Evolutionary conservation across 768 basidiomycete genomes (phyloP).

Genomic region (Podaxis pistillaris): DNA sequence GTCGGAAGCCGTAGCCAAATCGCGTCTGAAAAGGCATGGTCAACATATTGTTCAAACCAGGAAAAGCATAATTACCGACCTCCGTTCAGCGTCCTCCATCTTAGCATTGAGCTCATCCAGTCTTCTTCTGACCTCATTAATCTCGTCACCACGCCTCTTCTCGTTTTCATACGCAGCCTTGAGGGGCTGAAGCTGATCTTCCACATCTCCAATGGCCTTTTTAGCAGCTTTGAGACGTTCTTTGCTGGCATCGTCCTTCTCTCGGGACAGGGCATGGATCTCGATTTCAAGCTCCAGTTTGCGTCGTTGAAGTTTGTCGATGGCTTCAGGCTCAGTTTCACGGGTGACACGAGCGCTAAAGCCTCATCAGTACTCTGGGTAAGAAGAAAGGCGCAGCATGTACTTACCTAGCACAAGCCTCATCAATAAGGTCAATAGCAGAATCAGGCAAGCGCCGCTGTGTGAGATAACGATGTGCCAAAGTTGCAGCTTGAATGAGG

Average conservation of each 20-base stretch:
- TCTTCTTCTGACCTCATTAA: constrained; percentile 70
- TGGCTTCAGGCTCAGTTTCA: constrained; percentile 91
- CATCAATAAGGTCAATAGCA: constrained; percentile 91
- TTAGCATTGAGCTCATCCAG: constrained; percentile 93
- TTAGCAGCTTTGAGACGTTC: constrained; percentile 73
- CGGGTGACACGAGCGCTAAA: constrained; percentile 84
- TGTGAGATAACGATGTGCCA: constrained; percentile 92
- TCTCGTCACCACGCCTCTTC: constrained; percentile 78
- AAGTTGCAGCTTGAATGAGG: constrained; percentile 83
- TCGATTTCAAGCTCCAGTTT: constrained; percentile 93
- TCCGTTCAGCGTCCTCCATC: constrained; percentile 89
- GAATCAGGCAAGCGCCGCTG: constrained; percentile 77
- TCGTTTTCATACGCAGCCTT: constrained; percentile 86
- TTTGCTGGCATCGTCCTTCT: constrained; percentile 87
- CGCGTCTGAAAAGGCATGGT: constrained; percentile 43
- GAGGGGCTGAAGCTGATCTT: constrained; percentile 81
- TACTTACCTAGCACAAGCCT: constrained; percentile 81
- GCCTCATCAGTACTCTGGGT: constrained; percentile 8
- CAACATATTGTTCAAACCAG: constrained; percentile 15
- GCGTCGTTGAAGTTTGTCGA: constrained; percentile 86
- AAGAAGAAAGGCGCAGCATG: not conserved
- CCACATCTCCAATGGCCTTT: constrained; percentile 79
- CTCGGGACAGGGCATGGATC: constrained; percentile 90
- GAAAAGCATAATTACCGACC: constrained; percentile 38
- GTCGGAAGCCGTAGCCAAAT: constrained; percentile 79